phyloP scores from a whole-genome alignment of 306 rosid species.

The Vigna trinervia region DNA sequence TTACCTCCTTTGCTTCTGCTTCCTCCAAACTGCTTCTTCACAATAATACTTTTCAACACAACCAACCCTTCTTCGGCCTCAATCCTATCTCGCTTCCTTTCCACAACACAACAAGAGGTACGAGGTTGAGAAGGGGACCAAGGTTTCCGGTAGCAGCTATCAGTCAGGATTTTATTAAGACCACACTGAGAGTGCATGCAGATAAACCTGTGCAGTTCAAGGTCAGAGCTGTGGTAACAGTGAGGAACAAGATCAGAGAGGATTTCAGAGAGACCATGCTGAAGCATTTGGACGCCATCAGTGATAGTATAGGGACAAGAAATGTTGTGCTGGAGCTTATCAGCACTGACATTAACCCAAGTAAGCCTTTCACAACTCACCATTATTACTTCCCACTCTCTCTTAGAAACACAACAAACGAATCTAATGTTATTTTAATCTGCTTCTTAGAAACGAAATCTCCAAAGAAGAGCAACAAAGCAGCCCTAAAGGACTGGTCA shows the following conservation, averaged over 20 bases:
- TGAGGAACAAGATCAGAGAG: constrained; percentile 81
- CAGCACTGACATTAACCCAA: constrained; percentile 75
- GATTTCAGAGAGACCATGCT: constrained; percentile 63
- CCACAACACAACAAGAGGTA: constrained; percentile 44
- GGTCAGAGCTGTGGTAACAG: constrained; percentile 88
- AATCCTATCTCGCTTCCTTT: constrained; percentile 51
- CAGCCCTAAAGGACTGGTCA: constrained; percentile 75
- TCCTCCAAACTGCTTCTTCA: constrained; percentile 48
- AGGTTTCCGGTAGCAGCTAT: constrained; percentile 69
- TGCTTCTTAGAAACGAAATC: constrained; percentile 58
- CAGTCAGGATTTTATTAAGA: constrained; percentile 67
- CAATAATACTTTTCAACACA: constrained; percentile 27
- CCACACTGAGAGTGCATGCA: constrained; percentile 39
- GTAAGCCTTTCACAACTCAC: constrained; percentile 50
- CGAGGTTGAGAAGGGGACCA: constrained; percentile 51
- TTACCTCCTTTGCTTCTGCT: constrained; percentile 26
- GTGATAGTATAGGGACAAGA: constrained; percentile 68
- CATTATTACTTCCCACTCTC: not conserved
- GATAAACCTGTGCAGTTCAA: constrained; percentile 69
- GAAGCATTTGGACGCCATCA: constrained; percentile 70
- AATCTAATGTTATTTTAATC: too few relatives aligned
- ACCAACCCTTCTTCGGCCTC: constrained; percentile 33
- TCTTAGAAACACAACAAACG: not conserved
- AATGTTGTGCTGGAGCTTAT: constrained; percentile 74
- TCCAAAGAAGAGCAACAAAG: constrained; percentile 76